A percentile compares a stretch with the other conserved stretches of the same genome.
phyloP scores from a whole-genome alignment of 2,329 filamentous ascomycete genomes.

The Colletotrichum siamense region DNA sequence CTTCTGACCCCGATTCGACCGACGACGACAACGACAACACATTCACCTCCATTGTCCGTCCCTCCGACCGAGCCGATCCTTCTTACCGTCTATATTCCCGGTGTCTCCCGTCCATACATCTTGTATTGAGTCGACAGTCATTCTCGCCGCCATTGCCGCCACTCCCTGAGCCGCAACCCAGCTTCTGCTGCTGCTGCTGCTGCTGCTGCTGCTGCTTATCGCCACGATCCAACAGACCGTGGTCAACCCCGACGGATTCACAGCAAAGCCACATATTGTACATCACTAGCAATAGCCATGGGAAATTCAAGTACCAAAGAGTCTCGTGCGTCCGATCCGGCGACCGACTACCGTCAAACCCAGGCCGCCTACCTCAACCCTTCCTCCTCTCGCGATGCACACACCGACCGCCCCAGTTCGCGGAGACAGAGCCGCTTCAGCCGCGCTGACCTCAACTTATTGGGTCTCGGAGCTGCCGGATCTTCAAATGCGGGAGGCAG shows the following conservation, averaged over 20 bases:
- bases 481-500: constrained; percentile 42
- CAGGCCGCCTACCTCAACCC: constrained; percentile 10
- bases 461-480: constrained; percentile 44
- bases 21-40: background rate
- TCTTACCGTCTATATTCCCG: background rate
- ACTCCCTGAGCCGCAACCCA: background rate
- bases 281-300: constrained; percentile 30
- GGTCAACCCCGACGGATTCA: background rate
- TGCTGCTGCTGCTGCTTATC: background rate
- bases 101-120: background rate
- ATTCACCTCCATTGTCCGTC: background rate
- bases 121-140: background rate
- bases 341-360: constrained; percentile 15
- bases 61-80: background rate
- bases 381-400: background rate
- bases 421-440: constrained; percentile 30
- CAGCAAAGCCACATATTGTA: background rate
- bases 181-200: background rate
- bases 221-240: background rate
- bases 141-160: background rate
- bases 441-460: constrained; percentile 51
- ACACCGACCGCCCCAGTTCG: constrained; percentile 3
- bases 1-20: background rate
- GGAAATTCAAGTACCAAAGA: constrained; percentile 47
- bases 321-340: constrained; percentile 31